phyloP scores from a whole-genome alignment of 768 basidiomycete species.

The Lactifluus hygrophoroides region DNA sequence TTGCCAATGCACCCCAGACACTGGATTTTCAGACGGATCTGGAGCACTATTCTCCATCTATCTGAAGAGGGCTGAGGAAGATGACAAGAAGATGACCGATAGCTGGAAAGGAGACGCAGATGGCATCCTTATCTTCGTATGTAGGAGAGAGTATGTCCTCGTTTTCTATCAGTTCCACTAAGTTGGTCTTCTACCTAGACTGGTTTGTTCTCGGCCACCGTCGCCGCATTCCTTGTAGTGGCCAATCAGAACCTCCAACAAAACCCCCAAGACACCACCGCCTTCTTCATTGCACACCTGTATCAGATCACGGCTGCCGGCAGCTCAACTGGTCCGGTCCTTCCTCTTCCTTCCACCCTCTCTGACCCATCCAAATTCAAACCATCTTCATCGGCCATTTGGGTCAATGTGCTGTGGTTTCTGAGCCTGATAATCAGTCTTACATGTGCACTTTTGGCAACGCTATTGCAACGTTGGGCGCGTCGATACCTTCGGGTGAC shows the following conservation, averaged over 20 bases:
- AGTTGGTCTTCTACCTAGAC: neutral
- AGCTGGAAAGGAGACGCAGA: slow-evolving; percentile 1
- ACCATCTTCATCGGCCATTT: neutral
- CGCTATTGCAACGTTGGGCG: neutral
- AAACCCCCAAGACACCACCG: neutral
- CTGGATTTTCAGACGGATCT: neutral
- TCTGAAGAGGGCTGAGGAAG: neutral
- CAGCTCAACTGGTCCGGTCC: neutral
- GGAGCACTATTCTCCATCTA: neutral
- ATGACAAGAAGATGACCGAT: neutral
- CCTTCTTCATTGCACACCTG: neutral
- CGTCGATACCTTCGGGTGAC: neutral
- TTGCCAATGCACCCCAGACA: neutral
- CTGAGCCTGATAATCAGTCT: neutral
- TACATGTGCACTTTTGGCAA: neutral
- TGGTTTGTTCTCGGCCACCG: neutral
- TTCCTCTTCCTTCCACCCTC: neutral
- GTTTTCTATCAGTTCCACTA: neutral
- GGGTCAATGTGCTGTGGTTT: neutral
- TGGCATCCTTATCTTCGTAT: slow-evolving; percentile 1
- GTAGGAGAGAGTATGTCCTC: neutral
- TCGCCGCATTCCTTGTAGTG: neutral
- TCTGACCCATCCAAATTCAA: neutral
- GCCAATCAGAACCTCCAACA: neutral
- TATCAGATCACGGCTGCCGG: neutral